A percentile compares a stretch with the other conserved stretches of the same genome.
Conservation (phyloP, 768 basidiomycete species). For the Saitozyma podzolica region DNA sequence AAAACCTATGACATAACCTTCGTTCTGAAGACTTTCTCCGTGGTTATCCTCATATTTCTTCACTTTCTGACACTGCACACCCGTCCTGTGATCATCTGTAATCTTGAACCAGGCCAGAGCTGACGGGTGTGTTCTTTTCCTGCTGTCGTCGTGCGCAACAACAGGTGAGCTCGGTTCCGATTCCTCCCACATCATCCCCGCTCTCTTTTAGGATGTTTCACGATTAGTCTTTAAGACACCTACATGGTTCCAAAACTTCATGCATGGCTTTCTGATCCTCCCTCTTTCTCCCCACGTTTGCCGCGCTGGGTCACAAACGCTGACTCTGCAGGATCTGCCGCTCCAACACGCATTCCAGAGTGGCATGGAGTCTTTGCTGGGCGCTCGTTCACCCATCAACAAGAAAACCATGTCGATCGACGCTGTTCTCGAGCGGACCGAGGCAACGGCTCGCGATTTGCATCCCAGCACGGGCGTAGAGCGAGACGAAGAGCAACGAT, state of each 20-base stretch:
- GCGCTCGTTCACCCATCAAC: constrained; percentile 53
- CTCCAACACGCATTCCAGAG: constrained; percentile 75
- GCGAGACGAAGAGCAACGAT: constrained; percentile 39
- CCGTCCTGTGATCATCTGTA: constrained; percentile 1
- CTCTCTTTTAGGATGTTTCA: constrained; percentile 61
- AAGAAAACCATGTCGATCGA: constrained; percentile 4
- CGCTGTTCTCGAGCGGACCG: constrained; percentile 15
- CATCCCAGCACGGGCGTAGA: constrained; percentile 36
- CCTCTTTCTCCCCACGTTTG: not conserved
- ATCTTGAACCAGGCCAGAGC: constrained; percentile 7
- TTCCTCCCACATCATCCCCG: constrained; percentile 22
- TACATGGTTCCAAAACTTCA: constrained; percentile 53
- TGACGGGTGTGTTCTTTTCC: constrained; percentile 12
- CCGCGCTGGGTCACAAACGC: constrained; percentile 6
- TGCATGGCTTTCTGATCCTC: constrained; percentile 55
- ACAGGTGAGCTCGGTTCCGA: constrained; percentile 38
- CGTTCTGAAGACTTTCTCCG: constrained; percentile 52
- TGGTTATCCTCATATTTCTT: constrained; percentile 52
- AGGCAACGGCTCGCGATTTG: constrained; percentile 17
- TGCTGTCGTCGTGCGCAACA: too few species aligned
- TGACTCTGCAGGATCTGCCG: constrained; percentile 59
- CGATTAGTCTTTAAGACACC: constrained; percentile 74
- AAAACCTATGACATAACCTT: constrained; percentile 54
- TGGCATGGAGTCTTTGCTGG: constrained; percentile 80
- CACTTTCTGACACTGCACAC: constrained; percentile 51